Percentiles rank a stretch among this genome's conserved stretches.
phyloP scores from a whole-genome alignment of 495 filamentous ascomycete genomes.

The Neurospora sp. region DNA sequence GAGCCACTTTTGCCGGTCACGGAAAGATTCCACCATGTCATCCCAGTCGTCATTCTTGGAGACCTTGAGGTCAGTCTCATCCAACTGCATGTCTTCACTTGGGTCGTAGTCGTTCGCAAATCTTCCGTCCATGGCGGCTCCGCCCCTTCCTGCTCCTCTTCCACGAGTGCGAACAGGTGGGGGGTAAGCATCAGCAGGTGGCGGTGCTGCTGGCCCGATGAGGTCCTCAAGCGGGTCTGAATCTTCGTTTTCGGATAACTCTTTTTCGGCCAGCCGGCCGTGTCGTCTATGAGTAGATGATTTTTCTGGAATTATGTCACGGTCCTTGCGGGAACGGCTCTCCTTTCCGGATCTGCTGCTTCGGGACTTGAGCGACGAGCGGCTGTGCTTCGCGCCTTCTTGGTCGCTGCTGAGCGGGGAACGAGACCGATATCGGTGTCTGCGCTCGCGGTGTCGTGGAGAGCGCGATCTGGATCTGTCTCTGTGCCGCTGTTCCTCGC shows the following conservation, averaged over 20 bases:
- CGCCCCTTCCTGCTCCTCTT: slow-evolving; percentile 48
- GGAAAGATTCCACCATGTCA: slow-evolving; percentile 64
- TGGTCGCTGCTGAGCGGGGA: slow-evolving; percentile 10
- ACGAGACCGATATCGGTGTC: slow-evolving; percentile 15
- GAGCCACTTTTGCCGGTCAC: slow-evolving; percentile 78
- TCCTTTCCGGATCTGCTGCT: slow-evolving; percentile 9
- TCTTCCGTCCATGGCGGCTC: slow-evolving; percentile 68
- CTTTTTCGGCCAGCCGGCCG: slow-evolving; percentile 11
- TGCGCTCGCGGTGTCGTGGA: slow-evolving; percentile 6
- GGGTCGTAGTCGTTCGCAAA: slow-evolving; percentile 77
- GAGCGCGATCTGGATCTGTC: slow-evolving; percentile 14
- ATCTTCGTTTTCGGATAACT: slow-evolving; percentile 28
- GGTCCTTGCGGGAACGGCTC: neutral
- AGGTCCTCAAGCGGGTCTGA: slow-evolving; percentile 73
- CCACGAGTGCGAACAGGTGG: slow-evolving; percentile 53
- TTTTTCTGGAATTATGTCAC: slow-evolving; percentile 3
- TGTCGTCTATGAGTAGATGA: slow-evolving; percentile 10
- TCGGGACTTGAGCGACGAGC: neutral
- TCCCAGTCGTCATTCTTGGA: slow-evolving; percentile 62
- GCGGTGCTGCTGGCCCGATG: slow-evolving; percentile 66
- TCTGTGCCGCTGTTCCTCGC: neutral
- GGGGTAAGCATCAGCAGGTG: slow-evolving; percentile 26
- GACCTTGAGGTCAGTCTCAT: slow-evolving; percentile 17
- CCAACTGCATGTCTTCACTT: slow-evolving; percentile 52
- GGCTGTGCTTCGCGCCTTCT: neutral